Percentiles rank a stretch among this genome's conserved stretches.
phyloP scores from a whole-genome alignment of 164 flowering plant species.

The Vitis rotundifolia region DNA sequence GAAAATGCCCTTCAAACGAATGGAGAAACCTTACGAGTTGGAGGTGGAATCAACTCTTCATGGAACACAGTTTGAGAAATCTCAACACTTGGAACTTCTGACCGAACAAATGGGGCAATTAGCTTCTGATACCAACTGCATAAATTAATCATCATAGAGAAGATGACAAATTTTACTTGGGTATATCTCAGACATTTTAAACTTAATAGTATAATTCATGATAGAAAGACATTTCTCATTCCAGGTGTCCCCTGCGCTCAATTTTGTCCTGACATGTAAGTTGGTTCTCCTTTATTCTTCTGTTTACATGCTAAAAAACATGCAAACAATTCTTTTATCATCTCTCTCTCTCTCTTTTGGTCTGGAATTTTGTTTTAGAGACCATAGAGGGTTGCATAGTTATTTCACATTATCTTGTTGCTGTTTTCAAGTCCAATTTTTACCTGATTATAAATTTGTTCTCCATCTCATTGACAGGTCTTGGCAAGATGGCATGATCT shows the following conservation, averaged over 20 bases:
- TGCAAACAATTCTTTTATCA: neutral
- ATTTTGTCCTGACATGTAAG: neutral
- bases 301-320: neutral
- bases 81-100: constrained; percentile 28
- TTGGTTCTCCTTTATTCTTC: neutral
- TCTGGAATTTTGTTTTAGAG: neutral
- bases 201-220: neutral
- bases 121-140: constrained; percentile 21
- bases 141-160: no score
- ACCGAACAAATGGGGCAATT: constrained; percentile 39
- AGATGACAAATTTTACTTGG: no score
- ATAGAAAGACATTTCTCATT: neutral
- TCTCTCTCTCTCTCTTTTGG: no score
- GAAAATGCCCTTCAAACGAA: neutral
- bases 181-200: no score
- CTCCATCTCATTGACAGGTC: neutral
- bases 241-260: neutral
- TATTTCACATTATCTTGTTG: neutral
- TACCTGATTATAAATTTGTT: neutral
- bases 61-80: constrained; percentile 14
- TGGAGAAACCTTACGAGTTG: constrained; percentile 16
- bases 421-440: neutral
- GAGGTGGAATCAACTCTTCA: constrained; percentile 6
- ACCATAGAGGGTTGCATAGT: neutral
- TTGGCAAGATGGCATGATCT: neutral